Evolutionary conservation across 2,329 filamentous ascomycete species (phyloP), one percentile per base, ranked within the genome.

Genomic region (Sclerotinia trifoliorum): DNA sequence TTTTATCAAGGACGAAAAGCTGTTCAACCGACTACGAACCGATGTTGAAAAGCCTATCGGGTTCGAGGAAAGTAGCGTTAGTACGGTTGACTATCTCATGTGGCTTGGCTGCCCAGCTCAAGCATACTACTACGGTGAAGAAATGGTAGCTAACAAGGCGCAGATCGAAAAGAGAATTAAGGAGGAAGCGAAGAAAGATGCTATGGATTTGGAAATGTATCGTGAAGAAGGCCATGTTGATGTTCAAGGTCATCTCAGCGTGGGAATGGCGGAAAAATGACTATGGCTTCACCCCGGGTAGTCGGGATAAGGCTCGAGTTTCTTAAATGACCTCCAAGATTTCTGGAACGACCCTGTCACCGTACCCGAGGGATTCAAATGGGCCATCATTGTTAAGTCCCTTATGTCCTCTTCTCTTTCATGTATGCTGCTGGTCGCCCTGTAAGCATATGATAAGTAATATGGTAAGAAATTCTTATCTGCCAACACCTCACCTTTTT

Each of bases 61-160:
- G 3, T 49, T 49, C 3, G 24, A 2, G 5, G 32, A 54, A 6
- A 15, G 15, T 21, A 3, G 2, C 17, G 39, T 64, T 21, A 42
- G 15, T 21, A 26, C 35, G 3, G 5, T 54, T 11, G 61, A 52
- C n/a, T 51, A 39, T 51, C 32, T 64, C 1, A 52, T 64, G 61
- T 64, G 46, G 61, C 46, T 64, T 54, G 61, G 61, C 5, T 64
- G 61, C 3, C 61, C 46, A 13, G 17, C 19, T 13, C 48, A 64
- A 64, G 61, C 61, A 29, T 51, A 64, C 32, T 64, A 64, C 13
- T 64, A 64, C 15, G 44, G 58, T 24, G n/a, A 24, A 21, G 0
- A 49, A 8, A n/a, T 61, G 4, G 11, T 49, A 17, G 29, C 21
- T 5, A 17, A 61, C 7, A 49, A 61, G 29, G 29, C 3, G 7